Percentiles rank a stretch among this genome's conserved stretches.
These are phyloP conservation scores for Picea sitchensis DNA, from an alignment of 75 land plant species.

Conservation along the genomic window DNA sequence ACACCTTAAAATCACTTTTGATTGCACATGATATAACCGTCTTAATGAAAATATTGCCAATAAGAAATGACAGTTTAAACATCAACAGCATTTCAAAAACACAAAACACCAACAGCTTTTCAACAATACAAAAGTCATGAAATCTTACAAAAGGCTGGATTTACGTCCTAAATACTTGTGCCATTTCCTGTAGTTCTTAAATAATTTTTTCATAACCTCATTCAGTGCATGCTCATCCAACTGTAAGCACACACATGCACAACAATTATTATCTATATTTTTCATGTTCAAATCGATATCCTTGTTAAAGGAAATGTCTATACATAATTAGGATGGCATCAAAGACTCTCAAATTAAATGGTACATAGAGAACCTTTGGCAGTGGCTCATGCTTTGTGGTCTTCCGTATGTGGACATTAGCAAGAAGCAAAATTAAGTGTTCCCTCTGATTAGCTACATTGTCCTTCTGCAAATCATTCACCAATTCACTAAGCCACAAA, in stretches of 20 bases:
- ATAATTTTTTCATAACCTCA: slow-evolving; percentile 60
- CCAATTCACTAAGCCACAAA: background rate
- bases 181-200: slow-evolving; percentile 70
- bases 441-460: slow-evolving; percentile 97
- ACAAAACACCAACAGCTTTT: background rate
- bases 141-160: slow-evolving; percentile 43
- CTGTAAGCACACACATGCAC: slow-evolving; percentile 20
- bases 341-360: background rate
- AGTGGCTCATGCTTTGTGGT: slow-evolving; percentile 65
- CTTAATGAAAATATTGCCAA: background rate
- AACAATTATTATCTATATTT: background rate
- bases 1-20: background rate
- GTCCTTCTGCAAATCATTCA: slow-evolving; percentile 62
- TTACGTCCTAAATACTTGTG: slow-evolving; percentile 64
- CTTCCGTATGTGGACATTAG: slow-evolving; percentile 88
- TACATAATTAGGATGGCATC: no score
- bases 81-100: background rate
- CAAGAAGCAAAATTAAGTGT: slow-evolving; percentile 93
- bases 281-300: slow-evolving; percentile 3
- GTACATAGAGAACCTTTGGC: slow-evolving; percentile 53
- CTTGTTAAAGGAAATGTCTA: no score
- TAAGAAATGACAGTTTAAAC: background rate
- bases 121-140: background rate
- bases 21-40: background rate
- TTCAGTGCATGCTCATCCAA: slow-evolving; percentile 54